Evolutionary conservation across 2,329 filamentous ascomycete species (phyloP), one percentile per base, ranked within the genome.

Genomic region (Fusarium heterosporum): DNA sequence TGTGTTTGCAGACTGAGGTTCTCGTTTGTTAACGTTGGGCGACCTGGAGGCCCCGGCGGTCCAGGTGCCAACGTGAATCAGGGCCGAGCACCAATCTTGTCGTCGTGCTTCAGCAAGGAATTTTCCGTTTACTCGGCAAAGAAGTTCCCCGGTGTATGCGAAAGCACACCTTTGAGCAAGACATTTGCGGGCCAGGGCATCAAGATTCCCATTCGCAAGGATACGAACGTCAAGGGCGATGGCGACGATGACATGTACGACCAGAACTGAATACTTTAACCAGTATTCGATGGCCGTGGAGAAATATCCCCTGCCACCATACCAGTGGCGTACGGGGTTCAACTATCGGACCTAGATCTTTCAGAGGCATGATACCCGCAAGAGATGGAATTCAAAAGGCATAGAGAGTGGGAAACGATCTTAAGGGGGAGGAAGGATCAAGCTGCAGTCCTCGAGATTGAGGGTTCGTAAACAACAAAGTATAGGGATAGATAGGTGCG

Each of bases 91-190:
- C 92, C 92, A 0, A 90, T 97, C 13, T 85, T 98, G 17, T 93
- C 95, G 1, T 91, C 90, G 10, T 90, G 89, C 72, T 98, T 95
- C 79, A 96, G 92, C 46, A 91, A 97, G 6, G 85, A 89, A 4
- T 98, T 99, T 82, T 92, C 93, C 53, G 96, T 99, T 29, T 98
- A 91, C 79, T 97, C 93, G 4, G 96, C 96, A 46, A 99, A 99
- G 85, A 97, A 97, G 75, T 99, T 99, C 78, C 96, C 96, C 0
- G 96, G 96, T 39, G 96, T 99, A 2, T 97, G 97, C 58, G 95
- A 98, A 77, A 96, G 92, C 77, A 99, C 96, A 0, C 80, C 89
- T 6, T 82, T 98, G 17, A 97, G 94, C 84, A 97, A 96, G 78
- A 92, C 89, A 64, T 98, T 99, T 80, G 95, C 96, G 5, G 85